Conservation (phyloP, 768 basidiomycete species). For the Serendipita sp. region DNA sequence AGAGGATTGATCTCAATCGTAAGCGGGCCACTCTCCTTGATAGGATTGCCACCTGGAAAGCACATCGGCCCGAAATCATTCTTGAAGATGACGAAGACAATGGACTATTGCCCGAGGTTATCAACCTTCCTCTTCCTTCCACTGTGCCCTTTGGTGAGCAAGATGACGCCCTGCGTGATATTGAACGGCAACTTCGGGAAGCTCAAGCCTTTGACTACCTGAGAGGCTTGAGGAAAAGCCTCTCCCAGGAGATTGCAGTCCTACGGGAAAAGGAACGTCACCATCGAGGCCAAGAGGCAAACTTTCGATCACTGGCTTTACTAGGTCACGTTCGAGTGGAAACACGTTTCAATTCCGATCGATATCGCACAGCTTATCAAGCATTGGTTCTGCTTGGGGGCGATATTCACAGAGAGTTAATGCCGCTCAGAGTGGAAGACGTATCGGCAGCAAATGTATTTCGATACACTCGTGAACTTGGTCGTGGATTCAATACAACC, state of each 20-base stretch:
- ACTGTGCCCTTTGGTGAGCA: neutral
- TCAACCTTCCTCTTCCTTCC: neutral
- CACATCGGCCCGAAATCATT: neutral
- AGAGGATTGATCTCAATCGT: neutral
- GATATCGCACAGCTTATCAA: neutral
- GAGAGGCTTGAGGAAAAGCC: neutral
- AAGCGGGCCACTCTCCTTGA: neutral
- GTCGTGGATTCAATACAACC: neutral
- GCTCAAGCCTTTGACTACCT: neutral
- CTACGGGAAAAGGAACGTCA: neutral
- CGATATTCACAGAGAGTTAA: neutral
- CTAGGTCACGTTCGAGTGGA: neutral
- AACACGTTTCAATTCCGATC: neutral
- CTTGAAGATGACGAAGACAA: neutral
- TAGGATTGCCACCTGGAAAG: constrained; percentile 1
- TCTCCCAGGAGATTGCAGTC: neutral
- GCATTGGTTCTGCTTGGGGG: neutral
- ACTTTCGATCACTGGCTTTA: neutral
- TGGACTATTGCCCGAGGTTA: neutral
- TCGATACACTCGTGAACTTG: neutral
- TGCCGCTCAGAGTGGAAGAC: neutral
- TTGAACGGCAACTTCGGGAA: neutral
- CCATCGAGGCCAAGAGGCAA: neutral
- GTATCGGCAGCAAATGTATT: neutral
- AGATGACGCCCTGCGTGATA: neutral